These are phyloP conservation scores for Russula foetens DNA, from an alignment of 768 basidiomycete species.

Conservation along the genomic window DNA sequence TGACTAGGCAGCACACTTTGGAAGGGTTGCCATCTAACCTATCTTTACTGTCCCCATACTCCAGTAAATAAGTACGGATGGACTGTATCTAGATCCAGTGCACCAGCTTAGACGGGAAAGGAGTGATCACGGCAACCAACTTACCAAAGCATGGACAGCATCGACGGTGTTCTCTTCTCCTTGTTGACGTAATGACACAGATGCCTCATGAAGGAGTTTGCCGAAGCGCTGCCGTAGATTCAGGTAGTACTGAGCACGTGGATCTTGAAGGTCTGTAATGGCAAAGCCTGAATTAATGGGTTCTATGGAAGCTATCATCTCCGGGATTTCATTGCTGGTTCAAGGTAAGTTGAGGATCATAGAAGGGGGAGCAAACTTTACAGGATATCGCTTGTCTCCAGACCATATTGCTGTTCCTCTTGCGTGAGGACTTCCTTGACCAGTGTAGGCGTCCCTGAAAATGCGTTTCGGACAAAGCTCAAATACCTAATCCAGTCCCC, in stretches of 20 bases:
- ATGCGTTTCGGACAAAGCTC: slow-evolving; percentile 65
- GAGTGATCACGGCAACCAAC: background rate
- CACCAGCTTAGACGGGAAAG: background rate
- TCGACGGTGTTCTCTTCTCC: slow-evolving; percentile 80
- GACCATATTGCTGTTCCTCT: slow-evolving; percentile 38
- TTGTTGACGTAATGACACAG: slow-evolving; percentile 55
- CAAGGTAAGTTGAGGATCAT: background rate
- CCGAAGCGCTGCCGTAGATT: slow-evolving; percentile 56
- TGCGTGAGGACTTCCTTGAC: slow-evolving; percentile 44
- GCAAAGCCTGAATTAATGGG: slow-evolving; percentile 60
- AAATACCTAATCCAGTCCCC: slow-evolving; percentile 39
- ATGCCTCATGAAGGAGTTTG: slow-evolving; percentile 61
- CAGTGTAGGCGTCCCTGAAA: slow-evolving; percentile 65
- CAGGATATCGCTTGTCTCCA: slow-evolving; percentile 60
- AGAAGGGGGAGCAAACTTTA: slow-evolving; percentile 28
- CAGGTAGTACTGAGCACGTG: slow-evolving; percentile 39
- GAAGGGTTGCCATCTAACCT: slow-evolving; percentile 28
- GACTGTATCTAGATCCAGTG: slow-evolving; percentile 43
- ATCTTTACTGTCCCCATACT: slow-evolving; percentile 68
- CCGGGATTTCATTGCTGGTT: slow-evolving; percentile 60
- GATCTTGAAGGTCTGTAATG: slow-evolving; percentile 55
- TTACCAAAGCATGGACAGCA: slow-evolving; percentile 63
- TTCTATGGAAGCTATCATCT: slow-evolving; percentile 63
- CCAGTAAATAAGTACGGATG: slow-evolving; percentile 62
- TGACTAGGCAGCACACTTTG: slow-evolving; percentile 11